Evolutionary conservation across 352 stramenopile genomes (phyloP).

Genomic region (Globisporangium orthogonon): DNA sequence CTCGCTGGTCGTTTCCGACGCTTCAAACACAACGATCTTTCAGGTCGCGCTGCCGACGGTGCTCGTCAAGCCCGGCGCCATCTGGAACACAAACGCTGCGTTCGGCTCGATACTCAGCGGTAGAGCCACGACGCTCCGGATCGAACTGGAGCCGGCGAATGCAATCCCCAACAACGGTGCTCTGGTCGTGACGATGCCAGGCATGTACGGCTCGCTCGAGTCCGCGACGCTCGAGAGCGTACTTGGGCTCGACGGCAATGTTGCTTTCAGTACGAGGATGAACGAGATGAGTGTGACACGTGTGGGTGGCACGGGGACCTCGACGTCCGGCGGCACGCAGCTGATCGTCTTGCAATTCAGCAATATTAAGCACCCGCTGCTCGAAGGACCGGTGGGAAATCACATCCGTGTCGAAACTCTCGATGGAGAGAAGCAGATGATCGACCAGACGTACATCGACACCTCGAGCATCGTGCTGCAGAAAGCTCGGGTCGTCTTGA

Average conservation of each 20-base stretch:
- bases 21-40: slow-evolving; percentile 4
- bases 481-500: slow-evolving; percentile 35
- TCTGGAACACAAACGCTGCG: slow-evolving; percentile 17
- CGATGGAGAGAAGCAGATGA: slow-evolving; percentile 25
- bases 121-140: slow-evolving; percentile 20
- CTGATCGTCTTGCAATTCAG: slow-evolving; percentile 22
- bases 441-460: slow-evolving; percentile 50
- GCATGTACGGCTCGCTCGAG: slow-evolving; percentile 28
- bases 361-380: slow-evolving; percentile 29
- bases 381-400: slow-evolving; percentile 50
- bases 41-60: slow-evolving; percentile 8
- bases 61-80: slow-evolving; percentile 19
- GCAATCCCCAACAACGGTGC: slow-evolving; percentile 29
- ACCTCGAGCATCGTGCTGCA: slow-evolving; percentile 23
- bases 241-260: slow-evolving; percentile 21
- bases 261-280: slow-evolving; percentile 12
- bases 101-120: slow-evolving; percentile 32
- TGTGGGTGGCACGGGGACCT: slow-evolving; percentile 14
- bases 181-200: slow-evolving; percentile 41
- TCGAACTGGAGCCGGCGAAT: slow-evolving; percentile 26
- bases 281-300: slow-evolving; percentile 22
- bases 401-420: slow-evolving; percentile 44
- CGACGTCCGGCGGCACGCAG: slow-evolving; percentile 17
- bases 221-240: slow-evolving; percentile 16
- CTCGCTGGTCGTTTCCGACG: slow-evolving; percentile 16